Base-by-base conservation (phyloP, 2,329 filamentous ascomycete species). In the Ascochyta viciae-villosae region DNA sequence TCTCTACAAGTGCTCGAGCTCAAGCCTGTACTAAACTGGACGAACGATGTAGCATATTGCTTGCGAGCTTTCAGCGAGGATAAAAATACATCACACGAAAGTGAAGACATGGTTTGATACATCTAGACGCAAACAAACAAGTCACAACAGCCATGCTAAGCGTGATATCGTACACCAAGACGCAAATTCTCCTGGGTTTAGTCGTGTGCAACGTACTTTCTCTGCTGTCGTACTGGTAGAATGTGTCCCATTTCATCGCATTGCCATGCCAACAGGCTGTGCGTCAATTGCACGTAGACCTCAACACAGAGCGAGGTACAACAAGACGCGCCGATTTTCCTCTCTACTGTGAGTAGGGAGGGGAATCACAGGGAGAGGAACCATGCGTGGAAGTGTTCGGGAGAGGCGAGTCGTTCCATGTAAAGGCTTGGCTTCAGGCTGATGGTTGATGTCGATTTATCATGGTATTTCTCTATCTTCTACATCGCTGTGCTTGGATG, bases 381-480 rank as follows among this genome's bases (percentile, higher is more conserved):
- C 1, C 31, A 53, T 43, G 50, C 37, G 10, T 53, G 43, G 50
- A 42, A 42, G 31, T 42, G 50, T 9, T 42, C 29, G 3, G 31
- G 43, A 3, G n/a, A 42, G 34, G 3, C n/a, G 4, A 26, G 10
- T 13, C 29, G 29, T 12, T 10, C 29, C 12, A 5, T 31, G 5
- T 31, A 31, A 29, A 12, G 29, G 12, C 12, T 12, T 31, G 12
- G 29, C 13, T 12, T 31, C 10, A 6, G 13, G 22, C 15, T 34
- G 34, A 6, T 19, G 19, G 24, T 24, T 47, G 23, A 46, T 22
- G 31, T 50, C 37, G 23, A 48, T 51, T 47, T 22, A 42, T 31
- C 45, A 43, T 50, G 46, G 47, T 51, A 48, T 56, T 42, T 56
- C 46, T 50, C 43, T 56, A 38, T 51, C 41, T 51, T 51, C 41